Base-by-base conservation (phyloP, 2,329 filamentous ascomycete species). In the Teratosphaeria zuluensis region DNA sequence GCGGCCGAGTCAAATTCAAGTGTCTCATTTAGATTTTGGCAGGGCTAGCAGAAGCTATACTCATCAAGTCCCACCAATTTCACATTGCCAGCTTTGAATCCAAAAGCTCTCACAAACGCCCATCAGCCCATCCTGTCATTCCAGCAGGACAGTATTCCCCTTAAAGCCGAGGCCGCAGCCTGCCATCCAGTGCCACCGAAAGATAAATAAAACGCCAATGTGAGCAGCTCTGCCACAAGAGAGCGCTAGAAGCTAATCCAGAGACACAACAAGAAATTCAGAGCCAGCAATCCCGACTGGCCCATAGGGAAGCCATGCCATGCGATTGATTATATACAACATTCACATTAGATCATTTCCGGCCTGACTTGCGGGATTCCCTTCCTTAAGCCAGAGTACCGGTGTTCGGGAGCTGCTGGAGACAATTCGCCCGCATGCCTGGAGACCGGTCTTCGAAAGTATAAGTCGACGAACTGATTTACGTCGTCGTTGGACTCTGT, bases 381-480 rank as follows among this genome's bases (percentile, higher is more conserved):
- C 24, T 16, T 14, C 35, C 35, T 8, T 19, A 21, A 8, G n/a
- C 42, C 42, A 48, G 16, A 24, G 19, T 16, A 48, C 9, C 42
- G n/a, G 9, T 48, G 42, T 6, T 9, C 16, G 11, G 42, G n/a
- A 19, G 42, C 42, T 48, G 42, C 42, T 19, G 42, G 3, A 19
- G 42, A n/a, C 16, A 6, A 21, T 19, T 24, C 42, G 11, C 42
- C 19, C n/a, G 42, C 42, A n/a, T 48, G 54, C 38, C n/a, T 28
- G 31, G 55, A 57, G n/a, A 48, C 46, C 31, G 55, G 55, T 16
- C 55, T 33, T 35, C 55, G 55, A 38, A 57, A 59, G 46, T 59
- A 59, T 51, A 59, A 21, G 21, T 59, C 57, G 38, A 59, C 57
- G 46, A 56, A 32, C 21, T 48, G 53, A 24, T 51, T 51, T n/a